Conservation (phyloP, 2,329 filamentous ascomycete genomes). For the Neurospora sp. region DNA sequence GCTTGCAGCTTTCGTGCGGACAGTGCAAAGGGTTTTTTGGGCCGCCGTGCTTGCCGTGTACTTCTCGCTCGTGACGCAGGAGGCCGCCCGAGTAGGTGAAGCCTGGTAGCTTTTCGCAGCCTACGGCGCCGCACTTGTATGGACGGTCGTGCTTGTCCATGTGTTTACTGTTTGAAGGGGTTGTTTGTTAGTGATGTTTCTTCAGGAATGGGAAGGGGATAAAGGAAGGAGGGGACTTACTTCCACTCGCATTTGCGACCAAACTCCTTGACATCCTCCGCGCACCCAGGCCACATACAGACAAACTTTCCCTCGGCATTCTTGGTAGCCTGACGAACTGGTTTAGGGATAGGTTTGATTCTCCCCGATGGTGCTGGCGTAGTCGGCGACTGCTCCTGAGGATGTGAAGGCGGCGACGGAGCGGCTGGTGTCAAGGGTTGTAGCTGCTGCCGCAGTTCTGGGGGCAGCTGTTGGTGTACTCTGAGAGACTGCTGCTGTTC, state of each 20-base stretch:
- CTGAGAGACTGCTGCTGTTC: background rate
- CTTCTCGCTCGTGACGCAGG: conserved; percentile 81
- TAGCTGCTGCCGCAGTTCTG: too few species aligned
- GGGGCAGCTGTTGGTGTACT: background rate
- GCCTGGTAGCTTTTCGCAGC: conserved; percentile 82
- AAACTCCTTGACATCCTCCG: conserved; percentile 55
- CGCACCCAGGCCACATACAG: conserved; percentile 63
- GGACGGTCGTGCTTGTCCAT: conserved; percentile 97
- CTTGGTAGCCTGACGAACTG: conserved; percentile 45
- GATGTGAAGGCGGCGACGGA: conserved; percentile 24
- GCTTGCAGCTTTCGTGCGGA: conserved; percentile 78
- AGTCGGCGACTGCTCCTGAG: conserved; percentile 19
- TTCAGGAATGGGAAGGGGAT: background rate
- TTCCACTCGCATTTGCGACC: conserved; percentile 87
- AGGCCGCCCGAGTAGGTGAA: conserved; percentile 94
- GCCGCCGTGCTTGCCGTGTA: conserved; percentile 82
- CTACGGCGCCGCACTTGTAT: conserved; percentile 73
- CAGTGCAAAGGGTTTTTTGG: conserved; percentile 83
- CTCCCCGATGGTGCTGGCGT: conserved; percentile 23
- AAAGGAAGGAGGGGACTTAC: conserved; percentile 41
- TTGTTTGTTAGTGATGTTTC: conserved; percentile 16
- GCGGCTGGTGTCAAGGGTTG: conserved; percentile 17
- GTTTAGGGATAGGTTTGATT: conserved; percentile 47
- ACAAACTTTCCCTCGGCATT: conserved; percentile 66
- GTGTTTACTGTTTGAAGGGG: conserved; percentile 58